Conservation (phyloP, 228 moss, liverwort and hornwort species). For the Sphagnum fallax region DNA sequence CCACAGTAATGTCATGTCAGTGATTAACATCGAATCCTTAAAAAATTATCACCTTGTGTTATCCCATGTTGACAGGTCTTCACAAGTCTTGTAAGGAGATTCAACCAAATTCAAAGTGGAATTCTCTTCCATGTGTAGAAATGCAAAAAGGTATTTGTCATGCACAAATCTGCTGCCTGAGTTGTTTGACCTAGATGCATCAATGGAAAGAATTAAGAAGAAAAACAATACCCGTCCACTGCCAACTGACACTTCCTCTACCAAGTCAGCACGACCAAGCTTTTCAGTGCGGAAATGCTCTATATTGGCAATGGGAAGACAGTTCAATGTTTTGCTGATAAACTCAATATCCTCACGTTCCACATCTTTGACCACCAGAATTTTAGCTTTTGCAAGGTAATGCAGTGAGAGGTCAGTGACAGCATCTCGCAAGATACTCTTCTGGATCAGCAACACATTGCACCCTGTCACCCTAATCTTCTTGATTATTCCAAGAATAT, state of each 20-base stretch:
- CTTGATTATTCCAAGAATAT: slow-evolving; percentile 95
- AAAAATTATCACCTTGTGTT: background rate
- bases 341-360: slow-evolving; percentile 97
- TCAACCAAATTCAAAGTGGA: no score
- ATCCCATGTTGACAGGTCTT: no score
- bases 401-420: slow-evolving; percentile 89
- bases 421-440: slow-evolving; percentile 87
- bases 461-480: slow-evolving; percentile 87
- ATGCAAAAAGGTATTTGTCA: background rate
- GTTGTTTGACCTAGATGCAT: no score
- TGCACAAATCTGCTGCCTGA: no score
- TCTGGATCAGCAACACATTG: slow-evolving; percentile 76
- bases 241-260: slow-evolving; percentile 83
- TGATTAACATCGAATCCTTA: background rate
- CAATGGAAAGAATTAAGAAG: no score
- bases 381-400: slow-evolving; percentile 93
- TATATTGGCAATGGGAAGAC: slow-evolving; percentile 89
- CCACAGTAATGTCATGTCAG: background rate
- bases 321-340: slow-evolving; percentile 85
- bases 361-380: slow-evolving; percentile 88
- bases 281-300: slow-evolving; percentile 90
- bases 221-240: slow-evolving; percentile 54
- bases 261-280: slow-evolving; percentile 81
- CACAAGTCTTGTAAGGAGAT: no score
- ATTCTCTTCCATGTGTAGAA: no score